phyloP scores from a whole-genome alignment of 163 green algal species.

The Chloromonas sp. region DNA sequence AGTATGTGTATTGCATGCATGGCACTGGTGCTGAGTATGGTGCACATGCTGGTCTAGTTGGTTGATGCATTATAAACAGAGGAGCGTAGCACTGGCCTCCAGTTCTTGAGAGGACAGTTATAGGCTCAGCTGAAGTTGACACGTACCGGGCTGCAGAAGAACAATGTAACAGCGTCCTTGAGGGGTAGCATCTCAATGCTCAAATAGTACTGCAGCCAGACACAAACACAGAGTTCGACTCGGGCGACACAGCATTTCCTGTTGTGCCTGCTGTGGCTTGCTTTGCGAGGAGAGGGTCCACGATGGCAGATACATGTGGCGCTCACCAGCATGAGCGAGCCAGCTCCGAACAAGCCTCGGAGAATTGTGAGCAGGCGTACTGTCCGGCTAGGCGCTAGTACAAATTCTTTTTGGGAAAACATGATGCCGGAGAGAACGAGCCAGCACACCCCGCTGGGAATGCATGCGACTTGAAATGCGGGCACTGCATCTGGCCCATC shows the following conservation, averaged over 20 bases:
- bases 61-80: too few species aligned
- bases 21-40: too few species aligned
- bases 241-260: neutral
- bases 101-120: neutral
- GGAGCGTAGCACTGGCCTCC: too few species aligned
- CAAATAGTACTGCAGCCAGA: constrained; percentile 33
- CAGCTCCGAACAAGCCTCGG: constrained; percentile 17
- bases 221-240: neutral
- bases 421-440: neutral
- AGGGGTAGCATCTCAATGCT: constrained; percentile 37
- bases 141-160: constrained; percentile 40
- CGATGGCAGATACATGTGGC: neutral
- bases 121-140: neutral
- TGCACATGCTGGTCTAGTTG: too few species aligned
- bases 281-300: neutral
- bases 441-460: constrained; percentile 7
- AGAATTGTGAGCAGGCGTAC: neutral
- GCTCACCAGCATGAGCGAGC: neutral
- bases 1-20: too few species aligned
- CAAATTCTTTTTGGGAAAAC: neutral
- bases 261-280: neutral
- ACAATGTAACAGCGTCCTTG: constrained; percentile 42
- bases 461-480: constrained; percentile 9
- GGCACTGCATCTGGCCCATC: neutral
- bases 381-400: neutral